These are phyloP conservation scores for Trichoderma hamatum DNA, from an alignment of 2,329 filamentous ascomycete species.

Conservation along the genomic window DNA sequence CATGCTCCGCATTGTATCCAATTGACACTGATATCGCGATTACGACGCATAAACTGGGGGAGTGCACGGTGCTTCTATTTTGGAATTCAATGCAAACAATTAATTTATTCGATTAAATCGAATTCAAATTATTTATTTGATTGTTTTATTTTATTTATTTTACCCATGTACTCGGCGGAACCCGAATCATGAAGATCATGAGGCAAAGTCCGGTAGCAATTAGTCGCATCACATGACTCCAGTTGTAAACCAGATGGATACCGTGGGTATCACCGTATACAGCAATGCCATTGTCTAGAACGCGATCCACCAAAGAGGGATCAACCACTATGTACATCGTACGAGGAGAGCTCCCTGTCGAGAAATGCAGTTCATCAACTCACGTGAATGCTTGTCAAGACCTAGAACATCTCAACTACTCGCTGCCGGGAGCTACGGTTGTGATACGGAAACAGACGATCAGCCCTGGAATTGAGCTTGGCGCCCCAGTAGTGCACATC, in stretches of 20 bases:
- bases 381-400: not conserved
- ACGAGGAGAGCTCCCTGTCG: not conserved
- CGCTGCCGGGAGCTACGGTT: not conserved
- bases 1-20: not conserved
- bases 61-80: not conserved
- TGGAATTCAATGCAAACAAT: not conserved
- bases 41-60: not conserved
- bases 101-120: not conserved
- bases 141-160: not conserved
- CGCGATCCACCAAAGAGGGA: not conserved
- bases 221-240: slow-evolving; percentile 7
- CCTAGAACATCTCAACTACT: not conserved
- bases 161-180: not conserved
- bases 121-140: not conserved
- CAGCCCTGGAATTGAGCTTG: not conserved
- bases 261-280: not conserved
- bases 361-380: not conserved
- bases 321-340: not conserved
- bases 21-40: not conserved
- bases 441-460: not conserved
- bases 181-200: slow-evolving; percentile 1
- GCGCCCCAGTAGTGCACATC: not conserved
- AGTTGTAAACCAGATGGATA: not conserved
- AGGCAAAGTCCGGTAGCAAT: not conserved
- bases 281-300: slow-evolving; percentile 7